Conservation (phyloP, 225 moss, liverwort and hornwort genomes). For the Pseudisothecium myosuroides region DNA sequence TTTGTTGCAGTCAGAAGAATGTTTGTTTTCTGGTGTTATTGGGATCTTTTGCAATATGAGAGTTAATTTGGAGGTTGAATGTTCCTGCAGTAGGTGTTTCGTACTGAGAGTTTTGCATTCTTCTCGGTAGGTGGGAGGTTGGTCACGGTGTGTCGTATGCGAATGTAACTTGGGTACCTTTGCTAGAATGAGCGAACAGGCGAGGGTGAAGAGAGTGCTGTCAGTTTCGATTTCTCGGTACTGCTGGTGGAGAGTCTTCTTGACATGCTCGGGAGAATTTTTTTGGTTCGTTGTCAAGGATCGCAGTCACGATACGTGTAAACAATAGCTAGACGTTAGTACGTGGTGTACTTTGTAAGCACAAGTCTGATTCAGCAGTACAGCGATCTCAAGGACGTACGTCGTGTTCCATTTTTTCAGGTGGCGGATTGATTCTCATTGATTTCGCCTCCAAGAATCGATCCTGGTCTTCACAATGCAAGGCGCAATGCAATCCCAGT, state of each 20-base stretch:
- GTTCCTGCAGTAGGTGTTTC: neutral
- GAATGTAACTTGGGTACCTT: neutral
- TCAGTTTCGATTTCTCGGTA: neutral
- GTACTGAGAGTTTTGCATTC: neutral
- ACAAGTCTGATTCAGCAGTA: neutral
- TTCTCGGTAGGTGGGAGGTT: neutral
- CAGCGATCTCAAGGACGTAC: neutral
- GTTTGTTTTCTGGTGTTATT: neutral
- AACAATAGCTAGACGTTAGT: neutral
- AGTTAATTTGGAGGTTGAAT: neutral
- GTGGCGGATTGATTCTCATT: neutral
- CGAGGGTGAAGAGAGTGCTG: neutral
- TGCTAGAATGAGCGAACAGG: neutral
- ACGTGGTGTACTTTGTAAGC: neutral
- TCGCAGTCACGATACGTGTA: neutral
- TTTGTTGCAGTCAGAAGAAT: neutral
- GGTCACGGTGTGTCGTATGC: neutral
- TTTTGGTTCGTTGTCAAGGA: neutral
- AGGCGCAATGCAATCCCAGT: conserved; percentile 12
- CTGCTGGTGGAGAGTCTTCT: neutral
- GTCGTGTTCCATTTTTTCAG: neutral
- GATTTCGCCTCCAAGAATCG: neutral
- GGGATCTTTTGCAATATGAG: neutral
- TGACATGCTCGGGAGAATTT: neutral
- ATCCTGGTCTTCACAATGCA: neutral